Base-by-base conservation (phyloP, 1,139 yeast species). In the Taphrina deformans region DNA sequence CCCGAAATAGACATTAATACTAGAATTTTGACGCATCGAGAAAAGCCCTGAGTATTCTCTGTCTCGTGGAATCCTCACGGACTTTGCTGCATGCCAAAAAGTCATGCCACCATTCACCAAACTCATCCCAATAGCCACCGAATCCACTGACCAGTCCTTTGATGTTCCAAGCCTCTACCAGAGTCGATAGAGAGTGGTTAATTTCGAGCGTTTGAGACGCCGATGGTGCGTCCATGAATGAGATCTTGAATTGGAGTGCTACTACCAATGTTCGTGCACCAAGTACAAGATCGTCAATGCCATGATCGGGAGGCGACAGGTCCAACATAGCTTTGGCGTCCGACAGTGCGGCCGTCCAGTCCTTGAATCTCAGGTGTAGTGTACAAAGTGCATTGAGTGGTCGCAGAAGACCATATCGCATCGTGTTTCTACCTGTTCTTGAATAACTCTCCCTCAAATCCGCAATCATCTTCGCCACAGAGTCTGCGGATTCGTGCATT, bases 41-140 rank as follows among this genome's bases (percentile, higher is more conserved):
- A 24, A 31, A 55, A 12, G 61, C 53, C 12, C 33, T 29, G 14
- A 26, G 33, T 12, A 48, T 48, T n/a, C 35, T 26, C 4, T 48
- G 53, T 12, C 53, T 33, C 10, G 35, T 48, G 18, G 53, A 26
- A 18, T 27, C 33, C 16, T 26, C 53, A n/a, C 53, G 53, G 21
- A 29, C 35, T 26, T 26, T 48, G 16, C 35, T 48, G 21, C 53
- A 48, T 48, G 53, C 33, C 21, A 53, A 26, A 26, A 53, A 53
- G 23, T 53, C 31, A 21, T 24, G 29, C 33, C 35, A 35, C 58
- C 58, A 53, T 12, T 35, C 45, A 12, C 48, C 48, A 27, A 16
- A 53, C 24, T 53, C 58, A 4, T 35, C 48, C 58, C 58, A 53
- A 35, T 27, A 53, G 9, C 58, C 58, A 7, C 48, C 58, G 38